A percentile compares a stretch with the other conserved stretches of the same genome.
Conservation (phyloP, 345 rosid genomes). For the Nephelium lappaceum region DNA sequence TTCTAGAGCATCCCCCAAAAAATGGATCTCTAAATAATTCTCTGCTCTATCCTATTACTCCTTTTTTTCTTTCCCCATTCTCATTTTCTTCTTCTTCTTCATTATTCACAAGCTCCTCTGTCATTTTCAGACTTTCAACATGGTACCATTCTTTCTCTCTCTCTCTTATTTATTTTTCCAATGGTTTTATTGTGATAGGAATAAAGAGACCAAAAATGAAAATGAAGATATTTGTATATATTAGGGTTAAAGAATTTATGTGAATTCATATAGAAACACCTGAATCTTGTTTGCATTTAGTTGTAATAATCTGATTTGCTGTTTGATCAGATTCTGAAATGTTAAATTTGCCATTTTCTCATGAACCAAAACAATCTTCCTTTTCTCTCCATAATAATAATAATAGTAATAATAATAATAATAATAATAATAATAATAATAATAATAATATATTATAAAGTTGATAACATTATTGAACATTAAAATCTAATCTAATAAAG, state of each 20-base stretch:
- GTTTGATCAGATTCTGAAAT: background rate
- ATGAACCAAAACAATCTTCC: too few relatives aligned
- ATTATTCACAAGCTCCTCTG: conserved; percentile 21
- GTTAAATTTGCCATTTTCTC: too few relatives aligned
- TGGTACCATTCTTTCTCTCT: conserved; percentile 41
- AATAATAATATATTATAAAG: too few relatives aligned
- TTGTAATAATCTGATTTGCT: background rate
- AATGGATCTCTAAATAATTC: conserved; percentile 49
- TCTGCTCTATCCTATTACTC: conserved; percentile 15
- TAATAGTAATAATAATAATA: too few relatives aligned
- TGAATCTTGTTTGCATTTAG: background rate
- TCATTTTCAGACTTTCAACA: conserved; percentile 40
- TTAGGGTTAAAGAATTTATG: background rate
- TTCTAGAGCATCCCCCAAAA: conserved; percentile 38
- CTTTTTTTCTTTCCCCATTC: conserved; percentile 25
- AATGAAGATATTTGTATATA: background rate
- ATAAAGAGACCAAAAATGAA: background rate
- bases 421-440: too few relatives aligned
- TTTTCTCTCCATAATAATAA: too few relatives aligned
- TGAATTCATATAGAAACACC: background rate
- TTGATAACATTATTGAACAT: too few relatives aligned
- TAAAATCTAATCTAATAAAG: too few relatives aligned
- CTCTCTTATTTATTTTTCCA: background rate
- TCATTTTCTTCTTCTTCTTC: conserved; percentile 34
- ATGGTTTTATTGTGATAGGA: background rate